Evolutionary conservation across 2,329 filamentous ascomycete species (phyloP).

Genomic region (Penicillium rolfsii): DNA sequence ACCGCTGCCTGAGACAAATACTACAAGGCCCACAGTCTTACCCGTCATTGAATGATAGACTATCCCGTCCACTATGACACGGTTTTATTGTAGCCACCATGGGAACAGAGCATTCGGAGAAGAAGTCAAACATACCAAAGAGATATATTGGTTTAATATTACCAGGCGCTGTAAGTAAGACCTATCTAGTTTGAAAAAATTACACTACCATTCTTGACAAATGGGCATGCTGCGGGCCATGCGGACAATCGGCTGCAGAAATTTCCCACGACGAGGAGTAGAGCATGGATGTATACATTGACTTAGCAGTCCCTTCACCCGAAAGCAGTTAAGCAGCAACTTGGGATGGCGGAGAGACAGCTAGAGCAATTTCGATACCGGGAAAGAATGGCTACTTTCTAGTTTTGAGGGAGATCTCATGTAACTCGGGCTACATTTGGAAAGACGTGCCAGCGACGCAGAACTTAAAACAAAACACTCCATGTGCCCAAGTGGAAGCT

Average conservation of each 20-base stretch:
- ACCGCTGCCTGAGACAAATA: background rate
- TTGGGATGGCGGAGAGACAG: background rate
- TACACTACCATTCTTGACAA: background rate
- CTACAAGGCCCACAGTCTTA: background rate
- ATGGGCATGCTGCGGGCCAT: background rate
- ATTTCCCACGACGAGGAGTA: constrained; percentile 11
- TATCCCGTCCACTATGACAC: background rate
- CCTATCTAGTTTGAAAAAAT: background rate
- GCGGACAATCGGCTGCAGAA: constrained; percentile 9
- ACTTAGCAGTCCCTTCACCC: constrained; percentile 12
- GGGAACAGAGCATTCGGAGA: background rate
- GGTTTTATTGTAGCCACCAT: background rate
- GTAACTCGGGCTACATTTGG: constrained; percentile 9
- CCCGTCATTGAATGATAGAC: background rate
- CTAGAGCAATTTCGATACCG: background rate
- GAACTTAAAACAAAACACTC: constrained; percentile 7
- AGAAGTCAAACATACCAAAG: background rate
- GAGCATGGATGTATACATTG: constrained; percentile 9
- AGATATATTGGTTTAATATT: background rate
- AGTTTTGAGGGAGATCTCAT: background rate
- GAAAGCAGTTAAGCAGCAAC: background rate
- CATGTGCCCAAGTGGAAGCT: constrained; percentile 13
- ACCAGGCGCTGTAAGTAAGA: background rate
- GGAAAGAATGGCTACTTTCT: background rate
- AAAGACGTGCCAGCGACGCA: constrained; percentile 6